These are phyloP conservation scores for Breynia disticha DNA, from an alignment of 441 rosid species.

Conservation along the genomic window DNA sequence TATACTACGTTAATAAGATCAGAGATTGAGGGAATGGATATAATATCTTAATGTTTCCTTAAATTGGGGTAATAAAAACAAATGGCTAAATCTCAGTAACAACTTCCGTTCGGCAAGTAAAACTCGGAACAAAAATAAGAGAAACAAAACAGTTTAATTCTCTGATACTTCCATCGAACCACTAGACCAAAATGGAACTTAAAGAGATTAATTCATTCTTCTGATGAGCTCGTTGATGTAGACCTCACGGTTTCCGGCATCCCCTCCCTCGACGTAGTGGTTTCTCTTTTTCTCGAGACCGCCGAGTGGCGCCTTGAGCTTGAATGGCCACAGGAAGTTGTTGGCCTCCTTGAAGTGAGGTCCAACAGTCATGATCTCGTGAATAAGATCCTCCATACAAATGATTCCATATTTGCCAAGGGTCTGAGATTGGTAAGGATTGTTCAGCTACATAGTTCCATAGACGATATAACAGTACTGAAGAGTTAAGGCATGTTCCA, in stretches of 20 bases:
- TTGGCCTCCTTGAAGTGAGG: slow-evolving; percentile 78
- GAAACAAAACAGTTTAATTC: too few relatives aligned
- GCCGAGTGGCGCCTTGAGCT: slow-evolving; percentile 68
- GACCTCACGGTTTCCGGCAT: slow-evolving; percentile 71
- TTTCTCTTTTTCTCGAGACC: slow-evolving; percentile 73
- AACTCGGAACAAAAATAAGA: too few relatives aligned
- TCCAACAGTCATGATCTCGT: slow-evolving; percentile 68
- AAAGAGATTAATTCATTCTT: slow-evolving; percentile 49
- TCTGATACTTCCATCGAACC: too few relatives aligned
- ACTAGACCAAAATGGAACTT: background rate
- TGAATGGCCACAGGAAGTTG: slow-evolving; percentile 74
- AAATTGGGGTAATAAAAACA: too few relatives aligned
- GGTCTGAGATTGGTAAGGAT: slow-evolving; percentile 26
- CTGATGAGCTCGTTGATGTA: slow-evolving; percentile 61
- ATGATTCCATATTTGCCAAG: slow-evolving; percentile 54
- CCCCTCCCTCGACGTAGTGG: slow-evolving; percentile 79
- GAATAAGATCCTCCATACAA: slow-evolving; percentile 59
- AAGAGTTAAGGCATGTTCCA: too few relatives aligned
- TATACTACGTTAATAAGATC: too few relatives aligned
- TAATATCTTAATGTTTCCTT: too few relatives aligned
- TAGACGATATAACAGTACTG: too few relatives aligned
- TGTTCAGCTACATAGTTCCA: too few relatives aligned
- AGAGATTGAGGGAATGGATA: too few relatives aligned
- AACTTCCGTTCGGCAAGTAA: too few relatives aligned
- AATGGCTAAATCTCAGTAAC: too few relatives aligned